Evolutionary conservation across 257 asterid genomes (phyloP), one percentile per base, ranked within the genome.

Genomic region (Jasminum sambac): DNA sequence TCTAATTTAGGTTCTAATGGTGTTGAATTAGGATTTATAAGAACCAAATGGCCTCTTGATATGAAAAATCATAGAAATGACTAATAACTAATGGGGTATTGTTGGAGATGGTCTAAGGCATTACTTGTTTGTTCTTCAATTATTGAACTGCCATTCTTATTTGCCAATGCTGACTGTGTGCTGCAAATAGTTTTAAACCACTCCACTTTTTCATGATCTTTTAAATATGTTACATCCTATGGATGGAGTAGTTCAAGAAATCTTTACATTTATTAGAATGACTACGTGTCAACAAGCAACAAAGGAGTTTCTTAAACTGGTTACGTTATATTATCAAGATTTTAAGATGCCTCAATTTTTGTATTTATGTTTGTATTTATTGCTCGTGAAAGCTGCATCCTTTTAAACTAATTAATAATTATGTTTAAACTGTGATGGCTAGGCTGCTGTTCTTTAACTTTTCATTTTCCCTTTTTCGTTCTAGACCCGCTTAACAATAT

Each of bases 401-500:
- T 21, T 55, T 21, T 21, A 30, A 19, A 55, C 13, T 21, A 21
- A 55, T 55, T 19, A 11, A 34, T 39, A 19, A n/a, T n/a, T n/a
- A n/a, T n/a, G n/a, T n/a, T n/a, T n/a, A n/a, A n/a, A n/a, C n/a
- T n/a, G n/a, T n/a, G n/a, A n/a, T n/a, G n/a, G n/a, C n/a, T n/a
- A n/a, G n/a, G n/a, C n/a, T n/a, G 41, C 72, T 38, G 57, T 69
- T 63, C 68, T 67, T 70, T 21, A 40, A 72, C 62, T 72, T 76
- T 11, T 5, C 12, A 64, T 8, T 72, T 23, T 34, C 65, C 65
- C 55, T 76, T 67, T 64, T 77, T 30, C 46, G n/a, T 48, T 76
- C 40, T 78, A 95, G 99, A 87, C 91, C 70, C 94, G 92, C 76
- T 80, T 95, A 71, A 89, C 99, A 17, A 91, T 95, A 77, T 91